Evolutionary conservation across 75 land plant genomes (phyloP).

Genomic region (Pinus tabuliformis): DNA sequence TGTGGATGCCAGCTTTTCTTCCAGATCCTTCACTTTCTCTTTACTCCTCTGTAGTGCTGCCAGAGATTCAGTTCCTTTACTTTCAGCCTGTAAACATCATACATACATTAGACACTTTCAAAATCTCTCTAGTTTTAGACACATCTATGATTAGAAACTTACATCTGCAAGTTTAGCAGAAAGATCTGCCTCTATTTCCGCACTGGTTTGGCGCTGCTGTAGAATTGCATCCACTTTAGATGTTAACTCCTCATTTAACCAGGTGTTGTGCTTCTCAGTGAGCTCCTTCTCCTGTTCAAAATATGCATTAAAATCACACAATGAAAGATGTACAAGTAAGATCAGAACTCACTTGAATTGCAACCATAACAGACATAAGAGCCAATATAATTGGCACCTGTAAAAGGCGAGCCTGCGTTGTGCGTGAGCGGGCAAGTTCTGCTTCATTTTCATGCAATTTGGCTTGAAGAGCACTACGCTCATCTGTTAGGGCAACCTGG

Average conservation of each 20-base stretch:
- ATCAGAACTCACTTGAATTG: neutral
- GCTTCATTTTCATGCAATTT: slow-evolving; percentile 55
- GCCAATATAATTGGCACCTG: slow-evolving; percentile 43
- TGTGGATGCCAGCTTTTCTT: slow-evolving; percentile 25
- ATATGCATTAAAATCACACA: neutral
- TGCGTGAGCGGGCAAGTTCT: slow-evolving; percentile 55
- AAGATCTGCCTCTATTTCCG: slow-evolving; percentile 68
- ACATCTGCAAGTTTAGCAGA: slow-evolving; percentile 74
- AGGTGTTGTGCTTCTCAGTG: slow-evolving; percentile 77
- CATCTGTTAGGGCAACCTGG: too few relatives aligned
- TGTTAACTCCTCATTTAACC: slow-evolving; percentile 88
- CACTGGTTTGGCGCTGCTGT: slow-evolving; percentile 50
- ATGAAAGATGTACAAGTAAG: neutral
- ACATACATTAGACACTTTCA: neutral
- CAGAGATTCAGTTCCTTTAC: slow-evolving; percentile 41
- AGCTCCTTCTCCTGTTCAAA: slow-evolving; percentile 83
- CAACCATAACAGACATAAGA: neutral
- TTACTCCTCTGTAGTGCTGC: slow-evolving; percentile 49
- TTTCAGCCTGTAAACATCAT: slow-evolving; percentile 57
- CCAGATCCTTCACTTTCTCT: slow-evolving; percentile 69
- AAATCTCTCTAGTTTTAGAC: neutral
- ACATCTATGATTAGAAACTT: slow-evolving; percentile 6
- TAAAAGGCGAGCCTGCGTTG: slow-evolving; percentile 56
- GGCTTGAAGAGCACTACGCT: too few relatives aligned
- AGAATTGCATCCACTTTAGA: slow-evolving; percentile 58